Evolutionary conservation across 176 grass and related monocot genomes (phyloP), one percentile per base, ranked within the genome.

Genomic region (Zoysia pacifica): DNA sequence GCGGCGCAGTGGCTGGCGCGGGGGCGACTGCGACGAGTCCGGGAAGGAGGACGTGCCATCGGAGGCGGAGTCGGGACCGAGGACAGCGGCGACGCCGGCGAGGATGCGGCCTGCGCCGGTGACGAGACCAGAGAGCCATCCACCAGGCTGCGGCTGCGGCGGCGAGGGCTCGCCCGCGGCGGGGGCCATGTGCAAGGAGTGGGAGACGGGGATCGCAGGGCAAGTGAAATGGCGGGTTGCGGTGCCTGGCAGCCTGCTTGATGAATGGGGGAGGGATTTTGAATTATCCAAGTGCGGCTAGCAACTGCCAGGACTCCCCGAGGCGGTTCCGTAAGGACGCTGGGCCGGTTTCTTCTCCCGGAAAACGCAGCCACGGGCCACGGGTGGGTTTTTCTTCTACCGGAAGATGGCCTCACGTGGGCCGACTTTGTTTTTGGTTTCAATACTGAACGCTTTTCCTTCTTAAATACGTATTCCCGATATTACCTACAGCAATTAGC

Each of bases 71-170:
- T 91, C 89, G 4, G 89, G 64, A 44, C 84, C 80, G 50, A 94
- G 67, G 18, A 85, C 74, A 2, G 86, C 80, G 58, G 84, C 80
- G 18, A 85, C 74, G 6, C 84, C 80, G 50, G 84, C 77, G 54
- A 94, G 78, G 44, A 94, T 37, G 56, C 78, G 82, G 39, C 90
- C 78, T 37, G 86, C 84, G 56, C 92, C 86, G 40, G 62, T 77
- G 11, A 87, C 51, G 35, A 94, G 77, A 4, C 84, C 81, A 19
- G 76, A 71, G 44, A 94, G 4, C 92, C 92, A 94, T 3, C 86
- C 48, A 28, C 64, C n/a, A 2, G 63, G 68, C 63, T 37, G 75
- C 39, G 75, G 55, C 40, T 44, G 46, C 51, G 75, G 55, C 41
- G 40, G 48, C 51, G 79, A 68, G 10, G 79, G 51, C 9, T 37